Evolutionary conservation across 73 alveolate genomes (phyloP).

Genomic region (Paramecium sexaurelia): DNA sequence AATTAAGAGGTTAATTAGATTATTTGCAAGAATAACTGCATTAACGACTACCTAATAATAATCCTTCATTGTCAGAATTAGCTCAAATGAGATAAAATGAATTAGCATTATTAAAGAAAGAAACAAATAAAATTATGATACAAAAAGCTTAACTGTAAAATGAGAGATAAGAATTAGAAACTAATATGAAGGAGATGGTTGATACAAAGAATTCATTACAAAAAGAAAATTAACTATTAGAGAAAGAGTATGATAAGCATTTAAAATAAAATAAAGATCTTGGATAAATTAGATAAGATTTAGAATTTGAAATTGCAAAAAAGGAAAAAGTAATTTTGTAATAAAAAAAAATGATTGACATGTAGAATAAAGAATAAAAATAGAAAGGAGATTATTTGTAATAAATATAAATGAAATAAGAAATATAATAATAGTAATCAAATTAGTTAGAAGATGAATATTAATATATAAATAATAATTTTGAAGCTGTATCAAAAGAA

Average conservation of each 20-base stretch:
- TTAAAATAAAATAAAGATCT: background rate
- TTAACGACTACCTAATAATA: constrained; percentile 33
- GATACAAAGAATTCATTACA: background rate
- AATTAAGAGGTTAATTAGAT: background rate
- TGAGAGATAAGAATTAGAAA: background rate
- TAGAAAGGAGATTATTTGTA: background rate
- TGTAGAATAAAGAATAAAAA: background rate
- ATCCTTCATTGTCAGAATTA: background rate
- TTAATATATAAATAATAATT: background rate
- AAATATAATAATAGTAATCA: background rate
- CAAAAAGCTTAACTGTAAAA: background rate
- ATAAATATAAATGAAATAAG: background rate
- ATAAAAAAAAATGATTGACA: background rate
- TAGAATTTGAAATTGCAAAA: constrained; percentile 9
- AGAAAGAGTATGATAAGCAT: background rate
- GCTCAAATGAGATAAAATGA: background rate
- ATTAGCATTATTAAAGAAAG: background rate
- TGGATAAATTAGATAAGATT: background rate
- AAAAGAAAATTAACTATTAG: background rate
- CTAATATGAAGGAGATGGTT: background rate
- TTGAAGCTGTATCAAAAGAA: background rate
- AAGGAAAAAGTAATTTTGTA: background rate
- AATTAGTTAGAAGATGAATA: background rate
- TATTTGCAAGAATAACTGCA: background rate
- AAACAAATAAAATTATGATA: background rate